Base-by-base conservation (phyloP, 306 rosid species). In the Inga oerstediana region DNA sequence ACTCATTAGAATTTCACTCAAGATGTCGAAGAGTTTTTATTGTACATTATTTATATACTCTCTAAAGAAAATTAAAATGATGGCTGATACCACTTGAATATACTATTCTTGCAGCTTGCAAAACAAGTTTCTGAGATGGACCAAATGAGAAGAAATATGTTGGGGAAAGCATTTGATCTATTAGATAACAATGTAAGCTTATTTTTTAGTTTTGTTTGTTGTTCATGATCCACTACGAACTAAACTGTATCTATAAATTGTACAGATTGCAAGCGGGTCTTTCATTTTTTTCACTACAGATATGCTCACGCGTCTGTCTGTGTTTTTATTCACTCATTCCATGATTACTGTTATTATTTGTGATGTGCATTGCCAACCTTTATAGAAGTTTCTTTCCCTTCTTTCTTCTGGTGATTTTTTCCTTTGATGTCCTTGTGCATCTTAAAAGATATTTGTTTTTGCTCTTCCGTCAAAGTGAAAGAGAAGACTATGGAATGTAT, bases 51-150 rank as follows among this genome's bases (percentile, higher is more conserved):
- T 79, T 54, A 76, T 62, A 16, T 73, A 77, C 78, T 69, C 46
- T 66, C 48, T 43, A 65, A 78, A 72, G 85, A 83, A 82, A 72
- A 46, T 48, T 32, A 75, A 81, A 76, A 73, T 83, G 69, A 72
- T 72, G 72, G 51, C 64, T 85, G 35, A 65, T 45, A 52, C 44
- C 84, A 81, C 83, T 83, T 77, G 32, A 67, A 84, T 83, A 39
- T 75, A 59, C 41, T 87, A 83, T 54, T 88, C 45, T 74, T 84
- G 84, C 81, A 96, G 99, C 98, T 96, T 82, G 95, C 78, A 22
- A 94, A 92, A 82, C 97, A 92, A 94, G 93, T 96, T 84, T 90
- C 58, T 41, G 85, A 84, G 86, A 92, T 72, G 97, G 99, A 96
- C 70, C 84, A 56, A 15, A 79, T 56, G 84, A 92, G 97, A 91